Base-by-base conservation (phyloP, 257 asterid genomes). In the Ballota nigra region DNA sequence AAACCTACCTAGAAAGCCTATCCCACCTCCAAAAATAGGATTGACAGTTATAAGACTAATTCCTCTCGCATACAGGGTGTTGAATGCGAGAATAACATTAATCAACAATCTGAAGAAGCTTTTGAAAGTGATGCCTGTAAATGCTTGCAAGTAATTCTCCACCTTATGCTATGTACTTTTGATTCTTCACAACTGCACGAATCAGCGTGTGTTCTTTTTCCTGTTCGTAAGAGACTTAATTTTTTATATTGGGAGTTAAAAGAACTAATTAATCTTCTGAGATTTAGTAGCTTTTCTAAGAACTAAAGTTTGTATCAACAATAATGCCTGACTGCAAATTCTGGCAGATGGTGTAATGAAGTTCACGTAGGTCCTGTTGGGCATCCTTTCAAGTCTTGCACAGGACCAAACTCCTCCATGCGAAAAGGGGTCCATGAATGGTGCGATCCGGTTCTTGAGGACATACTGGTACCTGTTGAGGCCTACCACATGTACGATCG, bases 351-450 rank as follows among this genome's bases (percentile, higher is more conserved):
- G 93, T 95, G 99, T 72, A 84, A 72, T 68, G 99, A 95, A 78
- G 84, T 95, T 59, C 98, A 95, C n/a, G 88, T 89, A 36, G 99
- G 97, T 74, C 83, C 89, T 12, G 61, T 57, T 63, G 97, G 93
- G 36, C 99, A 95, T 77, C 97, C 98, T 51, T 92, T 92, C 85
- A 92, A 82, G 83, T 91, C 99, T 4, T 95, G 99, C 73, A 86
- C 81, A 80, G 99, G 99, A 24, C 73, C 88, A 68, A 78, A 67
- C 24, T 74, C 96, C 75, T 87, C 98, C 18, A 56, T 74, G 24
- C 88, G 98, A 2, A 88, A 68, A 62, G 99, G 99, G 63, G 81
- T 26, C 58, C 99, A 95, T 13, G 98, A 95, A 75, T 95, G 98
- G 99, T 79, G 80, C 31, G 70, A 78, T 69, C 89, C 96, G 45